phyloP scores from a whole-genome alignment of 1,284 basidiomycete species.

The Ustilago xerochloae region DNA sequence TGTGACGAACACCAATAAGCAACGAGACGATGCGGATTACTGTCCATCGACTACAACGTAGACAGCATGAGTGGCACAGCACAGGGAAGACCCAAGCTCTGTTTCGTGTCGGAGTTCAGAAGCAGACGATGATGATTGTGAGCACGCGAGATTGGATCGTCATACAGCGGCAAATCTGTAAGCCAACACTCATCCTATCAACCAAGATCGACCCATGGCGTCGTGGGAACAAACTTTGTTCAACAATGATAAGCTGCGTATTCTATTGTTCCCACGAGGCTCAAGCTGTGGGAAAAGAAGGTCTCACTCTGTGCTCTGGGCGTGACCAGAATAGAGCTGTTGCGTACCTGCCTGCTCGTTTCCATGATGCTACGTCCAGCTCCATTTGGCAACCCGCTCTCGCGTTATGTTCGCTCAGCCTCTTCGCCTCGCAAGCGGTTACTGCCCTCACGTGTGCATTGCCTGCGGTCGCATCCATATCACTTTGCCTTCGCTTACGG shows the following conservation, averaged over 20 bases:
- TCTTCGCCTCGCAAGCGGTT: conserved; percentile 2
- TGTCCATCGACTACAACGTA: not conserved
- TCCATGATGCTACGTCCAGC: too few relatives aligned
- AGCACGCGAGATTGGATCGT: conserved; percentile 19
- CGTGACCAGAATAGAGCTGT: too few relatives aligned
- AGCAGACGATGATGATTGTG: not conserved
- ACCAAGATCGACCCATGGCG: conserved; percentile 10
- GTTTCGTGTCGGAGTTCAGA: conserved; percentile 3
- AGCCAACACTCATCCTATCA: conserved; percentile 17
- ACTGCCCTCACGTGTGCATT: not conserved
- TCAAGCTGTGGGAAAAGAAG: too few relatives aligned
- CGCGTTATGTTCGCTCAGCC: too few relatives aligned
- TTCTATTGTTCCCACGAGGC: conserved; percentile 16
- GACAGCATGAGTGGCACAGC: not conserved
- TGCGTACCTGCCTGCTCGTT: too few relatives aligned
- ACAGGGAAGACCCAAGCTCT: not conserved
- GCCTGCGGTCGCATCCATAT: not conserved
- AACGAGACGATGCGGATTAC: not conserved
- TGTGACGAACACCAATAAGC: not conserved
- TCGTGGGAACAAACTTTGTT: not conserved
- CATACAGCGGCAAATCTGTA: conserved; percentile 10
- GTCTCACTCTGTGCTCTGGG: too few relatives aligned
- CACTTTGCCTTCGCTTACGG: conserved; percentile 1
- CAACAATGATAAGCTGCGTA: too few relatives aligned
- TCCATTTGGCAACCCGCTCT: too few relatives aligned